These are phyloP conservation scores for Umbelopsis sp. DNA, from an alignment of 371 early-diverging fungal genomes.

Conservation along the genomic window DNA sequence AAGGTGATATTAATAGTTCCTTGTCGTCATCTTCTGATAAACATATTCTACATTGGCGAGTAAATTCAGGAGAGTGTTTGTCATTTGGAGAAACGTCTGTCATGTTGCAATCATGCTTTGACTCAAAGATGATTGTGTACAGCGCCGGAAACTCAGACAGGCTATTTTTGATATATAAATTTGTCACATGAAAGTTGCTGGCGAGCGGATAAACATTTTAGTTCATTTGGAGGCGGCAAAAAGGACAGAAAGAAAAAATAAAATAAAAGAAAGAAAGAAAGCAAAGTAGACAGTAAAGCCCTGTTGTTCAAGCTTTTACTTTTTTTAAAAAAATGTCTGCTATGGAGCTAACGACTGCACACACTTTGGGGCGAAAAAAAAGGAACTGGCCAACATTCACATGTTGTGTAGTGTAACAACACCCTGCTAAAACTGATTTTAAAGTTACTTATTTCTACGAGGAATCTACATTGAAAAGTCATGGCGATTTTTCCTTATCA, in stretches of 20 bases:
- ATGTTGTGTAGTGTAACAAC: background rate
- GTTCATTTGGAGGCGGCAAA: too few species aligned
- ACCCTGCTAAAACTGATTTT: too few species aligned
- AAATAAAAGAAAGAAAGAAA: too few species aligned
- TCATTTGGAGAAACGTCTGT: background rate
- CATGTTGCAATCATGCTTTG: background rate
- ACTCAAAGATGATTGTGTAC: background rate
- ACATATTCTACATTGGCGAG: constrained; percentile 52
- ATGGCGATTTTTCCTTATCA: background rate
- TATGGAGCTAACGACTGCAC: background rate
- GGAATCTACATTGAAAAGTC: background rate
- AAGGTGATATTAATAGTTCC: constrained; percentile 53
- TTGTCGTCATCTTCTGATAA: constrained; percentile 49
- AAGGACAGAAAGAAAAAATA: too few species aligned
- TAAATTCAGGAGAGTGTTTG: background rate
- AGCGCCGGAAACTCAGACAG: background rate
- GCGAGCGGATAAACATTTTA: too few species aligned
- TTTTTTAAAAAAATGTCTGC: background rate
- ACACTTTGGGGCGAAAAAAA: background rate
- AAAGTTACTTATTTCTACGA: background rate
- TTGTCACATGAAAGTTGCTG: background rate
- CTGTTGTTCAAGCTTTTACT: background rate
- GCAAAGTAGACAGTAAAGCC: background rate
- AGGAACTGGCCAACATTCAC: background rate
- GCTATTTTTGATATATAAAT: background rate